Evolutionary conservation across 495 filamentous ascomycete genomes (phyloP), one percentile per base, ranked within the genome.

Genomic region (Annulohypoxylon stygium): DNA sequence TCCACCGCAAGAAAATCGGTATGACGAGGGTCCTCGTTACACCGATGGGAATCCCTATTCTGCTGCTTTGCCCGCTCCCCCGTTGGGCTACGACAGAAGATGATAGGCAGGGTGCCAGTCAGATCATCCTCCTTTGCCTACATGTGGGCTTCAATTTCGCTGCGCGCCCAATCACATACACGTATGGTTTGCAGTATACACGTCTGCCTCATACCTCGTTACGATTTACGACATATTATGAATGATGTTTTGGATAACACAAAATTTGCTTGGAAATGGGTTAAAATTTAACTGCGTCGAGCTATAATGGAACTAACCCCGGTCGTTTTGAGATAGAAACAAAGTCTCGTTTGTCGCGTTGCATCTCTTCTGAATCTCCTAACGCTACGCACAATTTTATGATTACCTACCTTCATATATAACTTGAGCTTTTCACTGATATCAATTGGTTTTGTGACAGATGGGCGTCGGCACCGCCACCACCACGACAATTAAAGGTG

Each of bases 21-120:
- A 80, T 65, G 70, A 80, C 57, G 76, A 81, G 65, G 82, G 83
- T 20, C 85, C 85, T 64, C 84, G 72, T 69, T 88, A 88, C 64
- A 57, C 76, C 39, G 86, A 88, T 69, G 87, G 81, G 60, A 88
- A 87, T 59, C 86, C 86, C 36, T 88, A 88, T 73, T 75, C 79
- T 60, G 73, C 81, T 62, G 73, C 78, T 57, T 69, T 85, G 55
- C 82, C 83, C 34, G 79, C 85, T 59, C 82, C 83, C 69, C 80
- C 85, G 65, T 70, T 81, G 47, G 82, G 80, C 33, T 76, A 79
- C 57, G 78, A 80, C 57, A 79, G 81, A 75, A 78, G 76, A 63
- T 83, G 76, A 81, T 63, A 51, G 61, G 65, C 63, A 59, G 36
- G 59, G 59, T 70, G 51, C 39, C 14, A 25, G 5, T 41, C 14